Percentiles rank a stretch among this genome's conserved stretches.
These are phyloP conservation scores for Gaertneriomyces semiglobifer DNA, from an alignment of 192 early-diverging fungal species.

Conservation along the genomic window DNA sequence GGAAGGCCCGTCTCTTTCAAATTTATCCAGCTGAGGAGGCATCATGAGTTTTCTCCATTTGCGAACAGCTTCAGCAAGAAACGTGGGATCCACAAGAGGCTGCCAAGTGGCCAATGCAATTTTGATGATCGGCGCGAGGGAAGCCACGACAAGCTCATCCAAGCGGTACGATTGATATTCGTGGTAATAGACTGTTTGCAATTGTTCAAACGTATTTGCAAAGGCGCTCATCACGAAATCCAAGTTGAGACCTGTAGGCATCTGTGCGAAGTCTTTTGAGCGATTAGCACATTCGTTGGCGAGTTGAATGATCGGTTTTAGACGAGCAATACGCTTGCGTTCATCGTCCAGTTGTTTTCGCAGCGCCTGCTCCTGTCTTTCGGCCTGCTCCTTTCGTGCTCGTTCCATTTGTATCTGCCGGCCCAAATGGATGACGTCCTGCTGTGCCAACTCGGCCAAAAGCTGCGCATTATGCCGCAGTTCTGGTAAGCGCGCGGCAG, in stretches of 20 bases:
- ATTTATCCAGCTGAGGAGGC: slow-evolving; percentile 6
- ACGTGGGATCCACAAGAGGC: slow-evolving; percentile 58
- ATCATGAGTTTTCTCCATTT: slow-evolving; percentile 60
- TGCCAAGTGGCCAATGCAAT: slow-evolving; percentile 57
- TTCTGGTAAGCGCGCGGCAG: slow-evolving; percentile 65
- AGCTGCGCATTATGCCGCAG: slow-evolving; percentile 72
- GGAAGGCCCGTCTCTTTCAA: neutral
- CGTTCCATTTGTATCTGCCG: slow-evolving; percentile 53
- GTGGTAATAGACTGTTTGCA: slow-evolving; percentile 53
- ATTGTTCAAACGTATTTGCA: slow-evolving; percentile 50
- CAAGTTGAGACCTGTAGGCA: slow-evolving; percentile 1
- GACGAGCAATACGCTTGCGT: slow-evolving; percentile 40
- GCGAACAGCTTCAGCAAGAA: slow-evolving; percentile 47
- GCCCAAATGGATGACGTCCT: slow-evolving; percentile 64
- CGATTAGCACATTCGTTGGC: slow-evolving; percentile 41
- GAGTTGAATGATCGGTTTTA: slow-evolving; percentile 44
- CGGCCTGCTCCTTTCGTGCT: slow-evolving; percentile 23
- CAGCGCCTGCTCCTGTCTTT: slow-evolving; percentile 37
- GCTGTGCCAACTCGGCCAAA: slow-evolving; percentile 66
- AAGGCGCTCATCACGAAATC: slow-evolving; percentile 31
- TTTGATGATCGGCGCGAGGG: slow-evolving; percentile 54
- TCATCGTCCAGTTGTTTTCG: slow-evolving; percentile 34
- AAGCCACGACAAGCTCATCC: slow-evolving; percentile 64
- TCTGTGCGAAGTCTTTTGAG: slow-evolving; percentile 9
- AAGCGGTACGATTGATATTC: slow-evolving; percentile 59